Evolutionary conservation across 345 rosid species (phyloP).

Genomic region (Raphanus raphanistrum): DNA sequence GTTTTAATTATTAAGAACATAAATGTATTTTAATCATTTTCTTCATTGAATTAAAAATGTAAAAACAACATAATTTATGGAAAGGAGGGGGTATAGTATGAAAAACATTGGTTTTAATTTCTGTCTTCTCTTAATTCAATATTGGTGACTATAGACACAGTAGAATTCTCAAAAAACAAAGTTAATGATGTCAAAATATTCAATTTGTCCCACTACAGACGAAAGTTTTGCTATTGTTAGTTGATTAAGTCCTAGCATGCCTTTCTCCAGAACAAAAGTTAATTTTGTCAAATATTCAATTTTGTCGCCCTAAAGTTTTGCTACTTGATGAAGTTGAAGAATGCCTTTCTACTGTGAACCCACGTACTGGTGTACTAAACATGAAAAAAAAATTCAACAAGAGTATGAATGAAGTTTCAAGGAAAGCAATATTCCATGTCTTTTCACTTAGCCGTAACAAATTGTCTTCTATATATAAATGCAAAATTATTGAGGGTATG

Average conservation of each 20-base stretch:
- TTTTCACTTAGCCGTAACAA: conserved; percentile 33
- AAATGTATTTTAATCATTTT: no score
- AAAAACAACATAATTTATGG: neutral
- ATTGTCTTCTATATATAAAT: conserved; percentile 14
- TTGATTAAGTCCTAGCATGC: neutral
- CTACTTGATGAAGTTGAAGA: conserved; percentile 17
- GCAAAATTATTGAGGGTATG: conserved; percentile 5
- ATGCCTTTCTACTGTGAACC: conserved; percentile 21
- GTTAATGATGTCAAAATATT: neutral
- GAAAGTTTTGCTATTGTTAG: neutral
- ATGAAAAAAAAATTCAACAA: conserved; percentile 5
- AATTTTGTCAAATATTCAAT: conserved; percentile 6
- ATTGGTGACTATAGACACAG: neutral
- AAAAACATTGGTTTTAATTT: neutral
- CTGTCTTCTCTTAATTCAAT: neutral
- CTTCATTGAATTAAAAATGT: neutral
- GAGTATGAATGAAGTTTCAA: conserved; percentile 30
- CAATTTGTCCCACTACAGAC: conserved; percentile 17
- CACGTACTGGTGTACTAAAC: conserved; percentile 7
- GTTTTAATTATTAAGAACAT: no score
- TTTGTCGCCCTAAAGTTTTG: conserved; percentile 13
- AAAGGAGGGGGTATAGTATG: neutral
- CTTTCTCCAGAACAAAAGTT: conserved; percentile 2
- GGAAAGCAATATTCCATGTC: conserved; percentile 15
- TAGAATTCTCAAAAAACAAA: conserved; percentile 9